Evolutionary conservation across 176 grass and related monocot genomes (phyloP), one percentile per base, ranked within the genome.

Genomic region (Musa schizocarpa): DNA sequence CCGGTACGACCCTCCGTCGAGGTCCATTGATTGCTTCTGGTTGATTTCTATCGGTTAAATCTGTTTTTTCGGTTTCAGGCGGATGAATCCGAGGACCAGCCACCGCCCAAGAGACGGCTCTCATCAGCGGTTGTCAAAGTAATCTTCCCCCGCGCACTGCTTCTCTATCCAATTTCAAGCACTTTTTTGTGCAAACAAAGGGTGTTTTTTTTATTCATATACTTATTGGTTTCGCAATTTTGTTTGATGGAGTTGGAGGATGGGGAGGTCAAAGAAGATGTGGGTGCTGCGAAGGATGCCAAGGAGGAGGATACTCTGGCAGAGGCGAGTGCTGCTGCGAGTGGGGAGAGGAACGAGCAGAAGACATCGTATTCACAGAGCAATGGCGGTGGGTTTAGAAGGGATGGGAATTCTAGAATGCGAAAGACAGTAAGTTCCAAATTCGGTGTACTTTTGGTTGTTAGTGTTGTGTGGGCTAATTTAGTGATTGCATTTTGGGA

Each of bases 61-160:
- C 74, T 93, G 8, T 81, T 24, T 21, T 26, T 25, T 71, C 9
- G 53, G 17, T 59, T 92, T 79, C 63, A 93, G 94, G 72, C 80
- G 2, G 53, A 63, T 52, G 94, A 98, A 58, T 64, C 59, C 0
- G 86, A 50, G 76, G 86, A 98, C 1, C 86, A 98, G 69, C 82
- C 90, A 9, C 79, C 73, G 13, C 88, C 77, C 12, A 97, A 97
- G 68, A 83, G 90, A 52, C 82, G 94, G 51, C 80, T 98, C 2
- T 85, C 88, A 12, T 98, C 94, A 1, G 86, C 94, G 6, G 82
- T 98, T 20, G 90, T 98, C 24, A 98, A 88, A 78, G 94, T 98
- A 89, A 51, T 21, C 67, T 77, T 66, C 49, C 49, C 1, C 3
- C 11, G 14, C 0, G 4, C 34, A 23, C 9, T 43, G 34, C 53